Evolutionary conservation across 768 basidiomycete species (phyloP).

Genomic region (Gloeopeniophorella convolvens): DNA sequence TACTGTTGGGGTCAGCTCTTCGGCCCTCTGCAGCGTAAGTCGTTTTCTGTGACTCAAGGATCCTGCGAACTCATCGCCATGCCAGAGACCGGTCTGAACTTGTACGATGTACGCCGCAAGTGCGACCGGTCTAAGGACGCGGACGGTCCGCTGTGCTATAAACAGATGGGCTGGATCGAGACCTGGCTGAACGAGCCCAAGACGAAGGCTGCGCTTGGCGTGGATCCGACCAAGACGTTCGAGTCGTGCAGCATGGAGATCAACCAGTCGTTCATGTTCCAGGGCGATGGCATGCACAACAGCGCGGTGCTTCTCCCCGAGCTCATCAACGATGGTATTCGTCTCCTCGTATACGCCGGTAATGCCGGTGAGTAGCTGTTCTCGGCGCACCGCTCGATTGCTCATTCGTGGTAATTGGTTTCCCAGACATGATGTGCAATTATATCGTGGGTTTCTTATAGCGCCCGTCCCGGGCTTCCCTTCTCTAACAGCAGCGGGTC

Average conservation of each 20-base stretch:
- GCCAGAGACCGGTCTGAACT: slow-evolving; percentile 70
- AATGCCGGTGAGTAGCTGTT: slow-evolving; percentile 47
- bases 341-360: slow-evolving; percentile 86
- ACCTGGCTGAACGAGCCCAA: slow-evolving; percentile 75
- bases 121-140: slow-evolving; percentile 73
- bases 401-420: neutral
- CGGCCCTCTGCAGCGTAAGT: slow-evolving; percentile 63
- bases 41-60: neutral
- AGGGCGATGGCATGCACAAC: slow-evolving; percentile 86
- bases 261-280: slow-evolving; percentile 71
- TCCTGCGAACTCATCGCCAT: neutral
- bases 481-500: neutral
- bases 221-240: slow-evolving; percentile 50
- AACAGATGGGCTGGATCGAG: slow-evolving; percentile 82
- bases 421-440: slow-evolving; percentile 75
- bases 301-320: slow-evolving; percentile 72
- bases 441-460: slow-evolving; percentile 47
- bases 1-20: slow-evolving; percentile 78
- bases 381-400: neutral
- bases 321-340: slow-evolving; percentile 74
- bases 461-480: neutral
- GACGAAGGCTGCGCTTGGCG: slow-evolving; percentile 77
- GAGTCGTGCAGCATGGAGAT: slow-evolving; percentile 72
- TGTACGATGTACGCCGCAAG: slow-evolving; percentile 76
- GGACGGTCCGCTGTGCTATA: slow-evolving; percentile 54